Evolutionary conservation across 176 grass and related monocot species (phyloP), one percentile per base, ranked within the genome.

Genomic region (Carex littledalei): DNA sequence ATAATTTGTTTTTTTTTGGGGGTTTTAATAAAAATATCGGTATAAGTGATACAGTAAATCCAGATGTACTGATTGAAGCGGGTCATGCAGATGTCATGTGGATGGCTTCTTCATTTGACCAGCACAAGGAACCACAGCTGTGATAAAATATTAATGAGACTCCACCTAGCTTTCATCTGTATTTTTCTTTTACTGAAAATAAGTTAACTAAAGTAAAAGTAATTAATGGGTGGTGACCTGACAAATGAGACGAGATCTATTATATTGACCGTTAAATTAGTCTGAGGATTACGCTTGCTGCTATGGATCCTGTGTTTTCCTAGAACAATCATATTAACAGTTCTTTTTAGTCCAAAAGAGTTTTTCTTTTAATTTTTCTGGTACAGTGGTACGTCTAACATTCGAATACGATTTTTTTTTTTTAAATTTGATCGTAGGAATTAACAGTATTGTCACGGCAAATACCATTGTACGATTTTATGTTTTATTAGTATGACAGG

Each of bases 81-180:
- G 55, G 56, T 81, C 55, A 56, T 29, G 29, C 12, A 59, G 37
- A 39, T 39, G 35, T 39, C 1, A 8, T 60, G 54, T 14, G 57
- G 24, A 37, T 43, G 18, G 79, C 26, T 55, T 14, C 32, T 82
- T 65, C 77, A 61, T 82, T 81, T 82, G 79, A 82, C 79, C 80
- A 82, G 62, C 22, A 29, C 29, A 26, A 29, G 29, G 35, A 65
- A 6, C 70, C 59, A 66, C 80, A 82, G 80, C 80, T 82, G 31
- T 65, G 21, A 45, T 47, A 47, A 66, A 65, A 58, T 73, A 49
- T 73, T 49, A 49, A 24, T 73, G 69, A 72, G 67, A 47, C 69
- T 49, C 37, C n/a, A 22, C 9, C 68, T 72, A 21, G 37, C 35
- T 72, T 72, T 72, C 57, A 20, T 29, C n/a, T 13, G 5, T 21